Conservation (phyloP, 2,329 filamentous ascomycete genomes). For the Diaporthe ampelina region DNA sequence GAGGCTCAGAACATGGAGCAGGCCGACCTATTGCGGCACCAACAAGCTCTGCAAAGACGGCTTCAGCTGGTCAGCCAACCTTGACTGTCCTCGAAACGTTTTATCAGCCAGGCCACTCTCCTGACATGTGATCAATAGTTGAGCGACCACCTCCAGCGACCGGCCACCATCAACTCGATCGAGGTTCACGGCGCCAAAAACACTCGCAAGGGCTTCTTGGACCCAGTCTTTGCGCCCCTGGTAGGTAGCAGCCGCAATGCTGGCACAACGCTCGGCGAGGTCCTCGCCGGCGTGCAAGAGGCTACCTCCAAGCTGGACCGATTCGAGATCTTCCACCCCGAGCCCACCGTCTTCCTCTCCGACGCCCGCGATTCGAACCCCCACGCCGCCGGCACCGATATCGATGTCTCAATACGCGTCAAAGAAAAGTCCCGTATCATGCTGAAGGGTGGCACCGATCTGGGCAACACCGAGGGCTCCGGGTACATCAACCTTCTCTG, state of each 20-base stretch:
- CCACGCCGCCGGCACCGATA: conserved; percentile 79
- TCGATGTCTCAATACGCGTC: conserved; percentile 84
- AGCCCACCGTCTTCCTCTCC: conserved; percentile 86
- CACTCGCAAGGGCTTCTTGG: conserved; percentile 87
- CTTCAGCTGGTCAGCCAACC: conserved; percentile 50
- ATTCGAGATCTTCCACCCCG: conserved; percentile 89
- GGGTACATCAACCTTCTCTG: conserved; percentile 89
- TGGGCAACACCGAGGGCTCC: conserved; percentile 93
- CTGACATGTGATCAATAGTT: conserved; percentile 64
- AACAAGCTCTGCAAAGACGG: conserved; percentile 56
- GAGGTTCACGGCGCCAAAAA: conserved; percentile 85
- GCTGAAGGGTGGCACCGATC: conserved; percentile 93
- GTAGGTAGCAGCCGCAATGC: conserved; percentile 76
- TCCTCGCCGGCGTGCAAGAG: conserved; percentile 78
- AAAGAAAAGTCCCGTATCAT: conserved; percentile 86
- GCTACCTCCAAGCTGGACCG: conserved; percentile 81
- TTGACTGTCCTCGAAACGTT: neutral
- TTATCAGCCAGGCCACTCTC: neutral
- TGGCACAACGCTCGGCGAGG: conserved; percentile 84
- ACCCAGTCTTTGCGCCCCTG: conserved; percentile 83
- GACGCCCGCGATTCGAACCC: conserved; percentile 78
- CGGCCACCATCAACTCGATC: conserved; percentile 89
- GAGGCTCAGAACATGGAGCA: conserved; percentile 53
- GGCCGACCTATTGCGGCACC: conserved; percentile 48
- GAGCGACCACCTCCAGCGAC: conserved; percentile 85